A percentile compares a stretch with the other conserved stretches of the same genome.
Conservation (phyloP, 192 early-diverging fungal species). For the Gigaspora rosea region DNA sequence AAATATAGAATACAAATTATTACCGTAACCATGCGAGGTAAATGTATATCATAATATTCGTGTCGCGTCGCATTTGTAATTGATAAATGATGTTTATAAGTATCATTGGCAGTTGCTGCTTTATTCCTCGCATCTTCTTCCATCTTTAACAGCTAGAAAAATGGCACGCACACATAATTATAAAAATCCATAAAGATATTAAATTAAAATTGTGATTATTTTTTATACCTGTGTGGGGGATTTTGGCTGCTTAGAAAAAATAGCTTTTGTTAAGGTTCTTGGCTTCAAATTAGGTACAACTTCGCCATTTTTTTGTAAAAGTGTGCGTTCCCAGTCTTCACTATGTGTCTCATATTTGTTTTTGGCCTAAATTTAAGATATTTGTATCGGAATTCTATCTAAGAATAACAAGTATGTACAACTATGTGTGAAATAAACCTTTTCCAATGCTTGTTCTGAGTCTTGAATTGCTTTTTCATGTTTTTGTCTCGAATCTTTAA, state of each 20-base stretch:
- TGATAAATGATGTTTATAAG: slow-evolving; percentile 79
- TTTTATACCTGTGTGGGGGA: slow-evolving; percentile 59
- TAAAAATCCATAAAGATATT: neutral
- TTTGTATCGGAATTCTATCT: no score
- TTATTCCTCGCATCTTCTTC: slow-evolving; percentile 90
- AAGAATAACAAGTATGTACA: neutral
- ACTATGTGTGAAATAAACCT: slow-evolving; percentile 51
- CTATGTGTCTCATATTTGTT: slow-evolving; percentile 77
- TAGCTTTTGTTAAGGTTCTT: slow-evolving; percentile 51
- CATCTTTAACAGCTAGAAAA: slow-evolving; percentile 61
- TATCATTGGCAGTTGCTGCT: slow-evolving; percentile 77
- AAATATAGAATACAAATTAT: no score
- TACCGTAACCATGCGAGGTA: slow-evolving; percentile 80
- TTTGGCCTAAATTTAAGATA: slow-evolving; percentile 51
- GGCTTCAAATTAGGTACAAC: slow-evolving; percentile 38
- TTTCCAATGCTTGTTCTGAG: slow-evolving; percentile 78
- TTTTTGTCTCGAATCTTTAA: slow-evolving; percentile 78
- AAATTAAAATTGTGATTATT: neutral
- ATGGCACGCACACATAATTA: slow-evolving; percentile 13
- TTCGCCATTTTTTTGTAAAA: slow-evolving; percentile 57
- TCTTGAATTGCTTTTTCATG: slow-evolving; percentile 79
- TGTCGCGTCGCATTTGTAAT: slow-evolving; percentile 73
- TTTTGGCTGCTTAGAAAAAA: slow-evolving; percentile 53
- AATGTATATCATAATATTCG: slow-evolving; percentile 76
- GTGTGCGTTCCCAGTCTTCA: slow-evolving; percentile 84